Evolutionary conservation across 2,329 filamentous ascomycete genomes (phyloP).

Genomic region (Alternaria panax): DNA sequence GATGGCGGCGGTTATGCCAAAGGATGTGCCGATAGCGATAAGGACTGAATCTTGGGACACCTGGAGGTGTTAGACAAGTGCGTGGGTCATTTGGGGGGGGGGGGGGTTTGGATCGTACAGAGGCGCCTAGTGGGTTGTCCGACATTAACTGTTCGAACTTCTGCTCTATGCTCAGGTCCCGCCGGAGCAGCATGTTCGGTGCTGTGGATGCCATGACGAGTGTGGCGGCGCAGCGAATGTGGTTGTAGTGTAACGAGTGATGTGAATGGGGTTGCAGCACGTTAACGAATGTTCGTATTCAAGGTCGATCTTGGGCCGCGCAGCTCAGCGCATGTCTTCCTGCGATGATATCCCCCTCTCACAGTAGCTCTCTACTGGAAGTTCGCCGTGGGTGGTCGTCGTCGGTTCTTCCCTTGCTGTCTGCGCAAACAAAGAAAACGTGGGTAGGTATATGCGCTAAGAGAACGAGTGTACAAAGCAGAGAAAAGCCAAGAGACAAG

Average conservation of each 20-base stretch:
- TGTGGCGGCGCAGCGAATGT: conserved; percentile 7
- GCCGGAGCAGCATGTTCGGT: conserved; percentile 30
- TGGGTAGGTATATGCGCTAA: neutral
- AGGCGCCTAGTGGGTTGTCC: conserved; percentile 38
- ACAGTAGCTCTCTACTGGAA: neutral
- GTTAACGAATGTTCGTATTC: neutral
- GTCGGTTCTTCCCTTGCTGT: neutral
- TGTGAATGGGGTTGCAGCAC: neutral
- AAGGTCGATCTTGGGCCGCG: neutral
- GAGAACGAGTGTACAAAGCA: neutral
- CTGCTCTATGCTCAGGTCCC: conserved; percentile 39
- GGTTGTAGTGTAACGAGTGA: conserved; percentile 1
- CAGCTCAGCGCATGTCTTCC: conserved; percentile 2
- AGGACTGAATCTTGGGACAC: conserved; percentile 70
- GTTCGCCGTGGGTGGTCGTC: neutral
- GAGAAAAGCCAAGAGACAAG: neutral
- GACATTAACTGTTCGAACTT: conserved; percentile 42
- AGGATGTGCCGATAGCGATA: conserved; percentile 79
- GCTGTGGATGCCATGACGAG: conserved; percentile 30
- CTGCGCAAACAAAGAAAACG: neutral
- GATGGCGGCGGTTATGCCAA: conserved; percentile 76
- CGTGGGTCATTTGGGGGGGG: no score
- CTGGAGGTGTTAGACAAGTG: conserved; percentile 47
- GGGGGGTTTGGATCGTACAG: conserved; percentile 24
- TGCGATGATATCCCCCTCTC: neutral